Evolutionary conservation across 2,329 filamentous ascomycete species (phyloP).

Genomic region (Botryotinia globosa): DNA sequence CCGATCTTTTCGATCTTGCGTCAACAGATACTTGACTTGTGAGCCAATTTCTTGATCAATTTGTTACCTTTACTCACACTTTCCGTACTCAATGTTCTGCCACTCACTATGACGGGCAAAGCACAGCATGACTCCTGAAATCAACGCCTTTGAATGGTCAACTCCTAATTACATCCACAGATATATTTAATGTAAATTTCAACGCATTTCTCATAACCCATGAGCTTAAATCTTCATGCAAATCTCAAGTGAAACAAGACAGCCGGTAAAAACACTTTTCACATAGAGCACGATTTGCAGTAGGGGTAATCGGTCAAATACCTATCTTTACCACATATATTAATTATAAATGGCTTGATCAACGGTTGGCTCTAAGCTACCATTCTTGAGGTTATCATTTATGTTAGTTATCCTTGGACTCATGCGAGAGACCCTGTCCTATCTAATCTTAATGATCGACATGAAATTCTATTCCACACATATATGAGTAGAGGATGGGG

Average conservation of each 20-base stretch:
- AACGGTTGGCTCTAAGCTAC: neutral
- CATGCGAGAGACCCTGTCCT: neutral
- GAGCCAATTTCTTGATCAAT: neutral
- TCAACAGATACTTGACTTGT: neutral
- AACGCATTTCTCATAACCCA: neutral
- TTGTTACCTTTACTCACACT: neutral
- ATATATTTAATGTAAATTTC: neutral
- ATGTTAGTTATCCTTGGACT: neutral
- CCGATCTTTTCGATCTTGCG: neutral
- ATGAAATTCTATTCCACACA: rapidly evolving
- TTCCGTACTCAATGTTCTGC: too few species aligned
- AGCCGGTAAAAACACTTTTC: neutral
- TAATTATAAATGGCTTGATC: neutral
- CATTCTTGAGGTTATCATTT: neutral
- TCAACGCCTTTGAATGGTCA: neutral
- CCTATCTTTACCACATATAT: too few species aligned
- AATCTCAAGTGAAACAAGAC: neutral
- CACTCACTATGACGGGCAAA: rapidly evolving
- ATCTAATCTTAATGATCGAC: neutral
- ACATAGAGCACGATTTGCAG: rapidly evolving
- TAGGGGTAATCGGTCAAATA: neutral
- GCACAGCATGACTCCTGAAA: neutral
- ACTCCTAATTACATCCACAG: too few species aligned
- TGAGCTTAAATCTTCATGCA: neutral
- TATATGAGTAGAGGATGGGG: neutral